A percentile compares a stretch with the other conserved stretches of the same genome.
These are phyloP conservation scores for Yamadazyma buinensis DNA, from an alignment of 1,139 yeast species.

Conservation along the genomic window DNA sequence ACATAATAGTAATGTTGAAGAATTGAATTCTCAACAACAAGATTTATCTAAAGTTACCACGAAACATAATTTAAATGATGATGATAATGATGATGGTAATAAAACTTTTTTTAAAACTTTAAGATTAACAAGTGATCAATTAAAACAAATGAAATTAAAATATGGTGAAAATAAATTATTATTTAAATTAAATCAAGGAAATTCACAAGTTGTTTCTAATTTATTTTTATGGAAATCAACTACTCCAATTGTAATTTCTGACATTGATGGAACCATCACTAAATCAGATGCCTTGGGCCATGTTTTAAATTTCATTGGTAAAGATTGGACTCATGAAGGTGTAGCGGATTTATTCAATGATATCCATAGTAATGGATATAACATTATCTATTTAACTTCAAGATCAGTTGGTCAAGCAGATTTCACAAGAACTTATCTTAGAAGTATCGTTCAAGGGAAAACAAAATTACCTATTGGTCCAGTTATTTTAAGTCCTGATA, in stretches of 20 bases:
- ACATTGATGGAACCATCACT: slow-evolving; percentile 97
- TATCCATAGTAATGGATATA: slow-evolving; percentile 83
- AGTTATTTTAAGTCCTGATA: slow-evolving; percentile 90
- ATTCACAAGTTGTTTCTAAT: slow-evolving; percentile 69
- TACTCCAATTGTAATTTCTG: slow-evolving; percentile 91
- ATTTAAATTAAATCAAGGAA: slow-evolving; percentile 80
- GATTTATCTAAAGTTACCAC: slow-evolving; percentile 13
- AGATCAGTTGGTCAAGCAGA: slow-evolving; percentile 97
- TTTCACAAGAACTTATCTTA: slow-evolving; percentile 78
- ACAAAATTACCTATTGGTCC: slow-evolving; percentile 87
- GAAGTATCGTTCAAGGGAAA: slow-evolving; percentile 70
- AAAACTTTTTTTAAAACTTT: slow-evolving; percentile 75
- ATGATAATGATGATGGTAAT: slow-evolving; percentile 20
- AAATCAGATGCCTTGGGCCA: slow-evolving; percentile 98
- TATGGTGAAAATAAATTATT: slow-evolving; percentile 76
- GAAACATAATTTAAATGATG: background rate
- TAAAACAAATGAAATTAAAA: slow-evolving; percentile 66
- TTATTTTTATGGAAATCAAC: slow-evolving; percentile 81
- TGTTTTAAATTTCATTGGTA: slow-evolving; percentile 86
- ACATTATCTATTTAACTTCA: slow-evolving; percentile 89
- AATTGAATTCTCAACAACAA: slow-evolving; percentile 13
- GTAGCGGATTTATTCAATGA: slow-evolving; percentile 90
- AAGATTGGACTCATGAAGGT: slow-evolving; percentile 98
- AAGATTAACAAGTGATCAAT: slow-evolving; percentile 86
- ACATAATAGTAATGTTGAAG: slow-evolving; percentile 8